These are phyloP conservation scores for Cadophora malorum DNA, from an alignment of 2,329 filamentous ascomycete species.

Conservation along the genomic window DNA sequence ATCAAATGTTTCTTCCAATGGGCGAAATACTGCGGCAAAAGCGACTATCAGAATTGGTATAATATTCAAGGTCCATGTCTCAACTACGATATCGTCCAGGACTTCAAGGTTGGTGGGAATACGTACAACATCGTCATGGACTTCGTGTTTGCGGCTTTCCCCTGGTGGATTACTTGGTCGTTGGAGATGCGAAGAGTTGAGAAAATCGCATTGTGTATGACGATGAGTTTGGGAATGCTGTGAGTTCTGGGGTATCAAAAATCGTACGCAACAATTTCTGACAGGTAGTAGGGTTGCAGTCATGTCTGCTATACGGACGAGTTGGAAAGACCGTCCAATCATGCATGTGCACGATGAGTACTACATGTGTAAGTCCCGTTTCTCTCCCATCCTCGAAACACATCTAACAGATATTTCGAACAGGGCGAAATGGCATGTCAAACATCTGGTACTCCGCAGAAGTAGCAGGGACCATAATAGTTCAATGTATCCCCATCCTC, in stretches of 20 bases:
- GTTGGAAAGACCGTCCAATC: slow-evolving; percentile 56
- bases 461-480: slow-evolving; percentile 60
- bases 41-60: slow-evolving; percentile 54
- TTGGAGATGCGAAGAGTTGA: slow-evolving; percentile 56
- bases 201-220: slow-evolving; percentile 56
- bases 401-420: slow-evolving; percentile 20
- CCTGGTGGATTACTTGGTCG: slow-evolving; percentile 56
- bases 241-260: slow-evolving; percentile 33
- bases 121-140: slow-evolving; percentile 62
- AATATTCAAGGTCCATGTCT: slow-evolving; percentile 54
- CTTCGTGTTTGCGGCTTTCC: slow-evolving; percentile 56
- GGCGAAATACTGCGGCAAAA: slow-evolving; percentile 53
- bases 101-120: slow-evolving; percentile 59
- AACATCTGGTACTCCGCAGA: slow-evolving; percentile 57
- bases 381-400: too few relatives aligned
- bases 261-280: not conserved
- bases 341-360: slow-evolving; percentile 50
- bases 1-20: slow-evolving; percentile 56
- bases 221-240: slow-evolving; percentile 59
- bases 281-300: slow-evolving; percentile 50
- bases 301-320: slow-evolving; percentile 54
- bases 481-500: slow-evolving; percentile 59
- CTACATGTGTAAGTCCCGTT: slow-evolving; percentile 50
- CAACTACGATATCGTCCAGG: slow-evolving; percentile 46
- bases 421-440: slow-evolving; percentile 52